phyloP scores from a whole-genome alignment of 2,329 filamentous ascomycete species.

The Trichoderma guizhouense region DNA sequence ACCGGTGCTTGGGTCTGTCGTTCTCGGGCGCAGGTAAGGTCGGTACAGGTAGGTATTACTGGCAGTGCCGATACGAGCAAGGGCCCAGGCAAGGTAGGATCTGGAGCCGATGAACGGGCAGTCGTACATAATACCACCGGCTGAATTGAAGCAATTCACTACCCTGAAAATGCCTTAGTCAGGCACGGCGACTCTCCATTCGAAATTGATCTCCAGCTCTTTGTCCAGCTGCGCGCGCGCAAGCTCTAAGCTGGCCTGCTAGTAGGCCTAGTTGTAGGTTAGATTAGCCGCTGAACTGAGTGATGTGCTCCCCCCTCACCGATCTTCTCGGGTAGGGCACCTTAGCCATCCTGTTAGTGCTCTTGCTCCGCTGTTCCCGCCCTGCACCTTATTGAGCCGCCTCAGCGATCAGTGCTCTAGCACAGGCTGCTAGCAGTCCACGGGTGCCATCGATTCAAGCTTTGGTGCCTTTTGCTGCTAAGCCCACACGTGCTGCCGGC shows the following conservation, averaged over 20 bases:
- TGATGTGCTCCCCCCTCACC: neutral
- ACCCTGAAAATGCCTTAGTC: neutral
- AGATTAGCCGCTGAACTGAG: neutral
- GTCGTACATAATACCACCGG: neutral
- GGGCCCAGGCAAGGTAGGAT: neutral
- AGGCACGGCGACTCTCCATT: neutral
- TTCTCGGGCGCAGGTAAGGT: neutral
- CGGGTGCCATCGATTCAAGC: neutral
- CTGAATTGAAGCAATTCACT: neutral
- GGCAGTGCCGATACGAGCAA: neutral
- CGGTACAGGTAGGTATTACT: neutral
- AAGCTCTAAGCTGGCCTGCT: too few relatives aligned
- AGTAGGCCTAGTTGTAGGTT: neutral
- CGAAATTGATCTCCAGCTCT: neutral
- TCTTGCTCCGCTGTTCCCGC: conserved; percentile 1
- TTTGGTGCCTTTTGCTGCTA: neutral
- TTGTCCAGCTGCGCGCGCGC: neutral
- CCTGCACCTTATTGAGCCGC: neutral
- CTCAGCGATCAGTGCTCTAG: neutral
- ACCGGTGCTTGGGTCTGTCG: neutral
- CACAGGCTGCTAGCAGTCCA: neutral
- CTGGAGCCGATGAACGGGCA: neutral
- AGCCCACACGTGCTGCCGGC: neutral
- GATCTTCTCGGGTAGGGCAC: conserved; percentile 13
- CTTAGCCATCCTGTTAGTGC: conserved; percentile 1